Evolutionary conservation across 495 filamentous ascomycete species (phyloP).

Genomic region (Penicillium egyptiacum): DNA sequence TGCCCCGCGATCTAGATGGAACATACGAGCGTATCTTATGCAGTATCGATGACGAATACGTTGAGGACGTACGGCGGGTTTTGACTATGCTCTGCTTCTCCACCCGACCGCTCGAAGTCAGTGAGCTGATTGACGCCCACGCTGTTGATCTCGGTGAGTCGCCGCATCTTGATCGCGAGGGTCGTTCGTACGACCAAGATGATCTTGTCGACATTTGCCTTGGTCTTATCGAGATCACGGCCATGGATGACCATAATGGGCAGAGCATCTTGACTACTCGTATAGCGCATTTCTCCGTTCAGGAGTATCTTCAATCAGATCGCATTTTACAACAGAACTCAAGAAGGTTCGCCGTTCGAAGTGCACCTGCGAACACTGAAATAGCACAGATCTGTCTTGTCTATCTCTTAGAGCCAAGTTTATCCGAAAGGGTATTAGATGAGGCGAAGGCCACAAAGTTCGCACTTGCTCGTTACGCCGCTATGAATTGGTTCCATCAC

Average conservation of each 20-base stretch:
- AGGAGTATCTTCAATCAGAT: constrained; percentile 43
- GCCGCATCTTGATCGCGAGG: constrained; percentile 22
- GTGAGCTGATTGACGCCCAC: constrained; percentile 33
- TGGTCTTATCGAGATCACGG: constrained; percentile 29
- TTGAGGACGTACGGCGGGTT: constrained; percentile 28
- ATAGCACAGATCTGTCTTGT: neutral
- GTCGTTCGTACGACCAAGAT: constrained; percentile 23
- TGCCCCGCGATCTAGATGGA: constrained; percentile 38
- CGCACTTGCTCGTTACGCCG: neutral
- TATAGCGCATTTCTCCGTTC: constrained; percentile 43
- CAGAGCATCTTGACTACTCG: constrained; percentile 11
- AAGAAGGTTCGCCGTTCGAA: neutral
- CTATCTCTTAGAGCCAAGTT: neutral
- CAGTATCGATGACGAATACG: constrained; percentile 22
- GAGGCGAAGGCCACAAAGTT: neutral
- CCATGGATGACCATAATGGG: too few species aligned
- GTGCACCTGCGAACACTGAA: neutral
- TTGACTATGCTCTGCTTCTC: constrained; percentile 37
- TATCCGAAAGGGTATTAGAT: neutral
- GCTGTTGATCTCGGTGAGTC: constrained; percentile 25
- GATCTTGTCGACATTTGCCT: constrained; percentile 31
- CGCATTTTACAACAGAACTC: constrained; percentile 15
- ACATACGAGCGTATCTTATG: constrained; percentile 27
- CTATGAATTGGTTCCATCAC: neutral
- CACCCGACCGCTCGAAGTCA: constrained; percentile 26